A percentile compares a stretch with the other conserved stretches of the same genome.
These are phyloP conservation scores for Dryas alaskensis DNA, from an alignment of 306 rosid species.

Conservation along the genomic window DNA sequence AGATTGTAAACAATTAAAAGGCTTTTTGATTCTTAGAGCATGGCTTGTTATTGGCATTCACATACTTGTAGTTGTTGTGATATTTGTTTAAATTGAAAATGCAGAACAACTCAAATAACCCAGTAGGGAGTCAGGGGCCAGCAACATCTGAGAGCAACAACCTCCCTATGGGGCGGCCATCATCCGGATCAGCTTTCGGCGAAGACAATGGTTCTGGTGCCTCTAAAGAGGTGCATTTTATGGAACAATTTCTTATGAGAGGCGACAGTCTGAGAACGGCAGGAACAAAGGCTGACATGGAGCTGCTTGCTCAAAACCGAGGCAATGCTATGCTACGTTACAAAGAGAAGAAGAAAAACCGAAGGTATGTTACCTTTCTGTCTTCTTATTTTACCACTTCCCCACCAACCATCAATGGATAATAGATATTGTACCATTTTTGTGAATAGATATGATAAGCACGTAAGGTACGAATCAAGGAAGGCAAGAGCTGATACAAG, in stretches of 20 bases:
- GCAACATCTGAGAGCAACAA: conserved; percentile 59
- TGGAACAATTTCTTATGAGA: conserved; percentile 33
- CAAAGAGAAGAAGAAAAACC: conserved; percentile 67
- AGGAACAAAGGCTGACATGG: conserved; percentile 41
- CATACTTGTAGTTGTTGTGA: conserved; percentile 1
- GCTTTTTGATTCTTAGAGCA: background rate
- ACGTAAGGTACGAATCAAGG: conserved; percentile 66
- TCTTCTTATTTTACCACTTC: background rate
- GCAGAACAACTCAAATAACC: conserved; percentile 43
- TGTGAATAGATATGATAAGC: conserved; percentile 55
- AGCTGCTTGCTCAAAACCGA: conserved; percentile 56
- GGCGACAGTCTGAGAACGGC: conserved; percentile 35
- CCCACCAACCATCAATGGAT: background rate
- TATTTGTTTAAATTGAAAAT: conserved; percentile 1
- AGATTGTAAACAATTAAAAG: background rate
- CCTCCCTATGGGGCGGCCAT: conserved; percentile 32
- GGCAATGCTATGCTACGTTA: conserved; percentile 76
- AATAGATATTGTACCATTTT: background rate
- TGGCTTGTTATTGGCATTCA: background rate
- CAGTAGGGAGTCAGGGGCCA: conserved; percentile 43
- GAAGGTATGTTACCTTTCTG: conserved; percentile 39
- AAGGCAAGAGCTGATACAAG: conserved; percentile 75
- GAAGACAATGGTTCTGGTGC: conserved; percentile 23
- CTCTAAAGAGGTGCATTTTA: conserved; percentile 25
- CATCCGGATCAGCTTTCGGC: conserved; percentile 29